phyloP scores from a whole-genome alignment of 2,329 filamentous ascomycete species.

The Plenodomus tracheiphilus region DNA sequence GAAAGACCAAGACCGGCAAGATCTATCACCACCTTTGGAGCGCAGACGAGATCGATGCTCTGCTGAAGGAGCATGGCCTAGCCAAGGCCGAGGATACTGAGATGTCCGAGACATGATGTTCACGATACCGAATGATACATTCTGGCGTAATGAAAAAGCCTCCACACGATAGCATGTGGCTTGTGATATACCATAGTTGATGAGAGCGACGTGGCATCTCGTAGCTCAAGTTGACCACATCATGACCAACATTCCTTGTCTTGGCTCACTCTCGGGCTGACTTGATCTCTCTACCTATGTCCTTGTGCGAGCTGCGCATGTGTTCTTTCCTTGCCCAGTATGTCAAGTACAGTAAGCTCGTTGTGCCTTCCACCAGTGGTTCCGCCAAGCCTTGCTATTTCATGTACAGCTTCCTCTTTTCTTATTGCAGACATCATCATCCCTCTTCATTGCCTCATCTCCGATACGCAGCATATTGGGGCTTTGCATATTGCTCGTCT shows the following conservation, averaged over 20 bases:
- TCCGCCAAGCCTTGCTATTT: not conserved
- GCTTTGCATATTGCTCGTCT: slow-evolving; percentile 10
- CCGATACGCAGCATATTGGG: not conserved
- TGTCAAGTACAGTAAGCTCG: not conserved
- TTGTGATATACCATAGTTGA: slow-evolving; percentile 38
- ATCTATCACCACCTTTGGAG: slow-evolving; percentile 98
- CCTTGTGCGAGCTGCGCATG: not conserved
- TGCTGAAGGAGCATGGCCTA: slow-evolving; percentile 93
- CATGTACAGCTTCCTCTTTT: slow-evolving; percentile 1
- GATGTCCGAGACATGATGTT: slow-evolving; percentile 38
- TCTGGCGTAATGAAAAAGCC: slow-evolving; percentile 25
- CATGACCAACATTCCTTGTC: slow-evolving; percentile 16
- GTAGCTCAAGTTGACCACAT: slow-evolving; percentile 31
- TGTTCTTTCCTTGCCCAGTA: not conserved
- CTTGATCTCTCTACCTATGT: no score
- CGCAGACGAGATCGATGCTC: slow-evolving; percentile 90
- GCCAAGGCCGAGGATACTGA: slow-evolving; percentile 63
- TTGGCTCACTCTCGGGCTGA: no score
- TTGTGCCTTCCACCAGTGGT: not conserved
- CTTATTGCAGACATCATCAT: not conserved
- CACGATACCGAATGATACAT: slow-evolving; percentile 24
- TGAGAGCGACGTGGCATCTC: slow-evolving; percentile 31
- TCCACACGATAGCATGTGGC: slow-evolving; percentile 33
- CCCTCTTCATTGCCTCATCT: slow-evolving; percentile 10
- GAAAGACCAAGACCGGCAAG: slow-evolving; percentile 90